Evolutionary conservation across 208 protist species (phyloP).

Genomic region (Trypanosoma lewisi): DNA sequence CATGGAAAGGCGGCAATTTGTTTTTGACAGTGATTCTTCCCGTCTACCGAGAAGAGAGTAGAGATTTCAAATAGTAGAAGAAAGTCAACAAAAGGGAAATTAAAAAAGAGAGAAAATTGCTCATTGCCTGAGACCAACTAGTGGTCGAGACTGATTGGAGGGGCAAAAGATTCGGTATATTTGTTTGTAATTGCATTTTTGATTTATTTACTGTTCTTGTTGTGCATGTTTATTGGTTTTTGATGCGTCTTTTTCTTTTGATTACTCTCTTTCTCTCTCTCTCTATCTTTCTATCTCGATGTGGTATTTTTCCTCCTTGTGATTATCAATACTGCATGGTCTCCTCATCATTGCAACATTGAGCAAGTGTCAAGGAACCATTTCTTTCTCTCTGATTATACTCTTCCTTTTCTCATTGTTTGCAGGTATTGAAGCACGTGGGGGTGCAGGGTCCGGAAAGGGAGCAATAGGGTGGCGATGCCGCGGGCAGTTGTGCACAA

Average conservation of each 20-base stretch:
- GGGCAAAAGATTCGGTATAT: not conserved
- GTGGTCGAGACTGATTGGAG: not conserved
- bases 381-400: no score
- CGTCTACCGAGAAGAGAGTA: not conserved
- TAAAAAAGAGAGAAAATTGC: not conserved
- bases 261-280: slow-evolving; percentile 1
- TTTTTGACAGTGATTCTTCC: slow-evolving; percentile 2
- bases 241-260: not conserved
- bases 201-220: slow-evolving; percentile 10
- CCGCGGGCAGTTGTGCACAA: slow-evolving; percentile 41
- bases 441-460: not conserved
- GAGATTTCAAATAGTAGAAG: not conserved
- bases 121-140: not conserved
- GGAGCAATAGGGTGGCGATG: not conserved
- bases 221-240: slow-evolving; percentile 1
- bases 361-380: no score
- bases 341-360: no score
- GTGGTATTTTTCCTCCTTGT: no score
- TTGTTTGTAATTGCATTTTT: slow-evolving; percentile 5
- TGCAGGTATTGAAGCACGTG: not conserved
- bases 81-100: not conserved
- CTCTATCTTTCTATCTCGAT: no score
- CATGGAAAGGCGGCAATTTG: slow-evolving; percentile 18
- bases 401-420: no score
- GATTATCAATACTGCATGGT: no score